Conservation (phyloP, 495 filamentous ascomycete genomes). For the Aspergillus affinis region DNA sequence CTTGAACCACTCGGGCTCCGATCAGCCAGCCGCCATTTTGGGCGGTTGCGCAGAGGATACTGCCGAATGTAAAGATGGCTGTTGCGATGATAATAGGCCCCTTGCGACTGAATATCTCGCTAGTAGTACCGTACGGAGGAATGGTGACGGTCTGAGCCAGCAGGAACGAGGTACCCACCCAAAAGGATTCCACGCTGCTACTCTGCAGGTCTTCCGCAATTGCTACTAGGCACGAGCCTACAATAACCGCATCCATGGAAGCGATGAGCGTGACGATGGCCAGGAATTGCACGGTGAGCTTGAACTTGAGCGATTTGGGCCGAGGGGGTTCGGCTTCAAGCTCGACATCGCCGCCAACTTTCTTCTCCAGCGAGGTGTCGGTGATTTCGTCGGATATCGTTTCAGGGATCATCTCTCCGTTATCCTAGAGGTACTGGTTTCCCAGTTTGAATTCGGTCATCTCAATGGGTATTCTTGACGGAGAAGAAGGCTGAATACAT, state of each 20-base stretch:
- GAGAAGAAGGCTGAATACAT: neutral
- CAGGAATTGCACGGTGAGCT: constrained; percentile 38
- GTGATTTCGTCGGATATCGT: neutral
- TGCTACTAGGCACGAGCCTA: constrained; percentile 32
- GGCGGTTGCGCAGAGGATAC: constrained; percentile 20
- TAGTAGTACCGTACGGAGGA: constrained; percentile 43
- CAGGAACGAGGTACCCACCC: constrained; percentile 56
- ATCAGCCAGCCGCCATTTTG: constrained; percentile 23
- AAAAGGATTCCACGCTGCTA: constrained; percentile 48
- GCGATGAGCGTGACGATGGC: constrained; percentile 49
- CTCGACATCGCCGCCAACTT: neutral
- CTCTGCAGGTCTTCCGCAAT: constrained; percentile 39
- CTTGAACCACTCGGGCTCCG: constrained; percentile 34
- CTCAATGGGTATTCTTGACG: neutral
- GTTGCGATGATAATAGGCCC: constrained; percentile 19
- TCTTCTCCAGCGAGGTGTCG: neutral
- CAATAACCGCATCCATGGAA: constrained; percentile 52
- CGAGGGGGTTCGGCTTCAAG: neutral
- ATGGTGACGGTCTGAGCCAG: constrained; percentile 46
- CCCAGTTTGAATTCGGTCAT: neutral
- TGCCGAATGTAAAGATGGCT: constrained; percentile 28
- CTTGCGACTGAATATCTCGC: constrained; percentile 18
- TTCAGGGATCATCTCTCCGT: neutral
- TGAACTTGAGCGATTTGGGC: constrained; percentile 2
- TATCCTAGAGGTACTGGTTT: neutral